phyloP scores from a whole-genome alignment of 257 asterid genomes.

The Ilex aquifolium region DNA sequence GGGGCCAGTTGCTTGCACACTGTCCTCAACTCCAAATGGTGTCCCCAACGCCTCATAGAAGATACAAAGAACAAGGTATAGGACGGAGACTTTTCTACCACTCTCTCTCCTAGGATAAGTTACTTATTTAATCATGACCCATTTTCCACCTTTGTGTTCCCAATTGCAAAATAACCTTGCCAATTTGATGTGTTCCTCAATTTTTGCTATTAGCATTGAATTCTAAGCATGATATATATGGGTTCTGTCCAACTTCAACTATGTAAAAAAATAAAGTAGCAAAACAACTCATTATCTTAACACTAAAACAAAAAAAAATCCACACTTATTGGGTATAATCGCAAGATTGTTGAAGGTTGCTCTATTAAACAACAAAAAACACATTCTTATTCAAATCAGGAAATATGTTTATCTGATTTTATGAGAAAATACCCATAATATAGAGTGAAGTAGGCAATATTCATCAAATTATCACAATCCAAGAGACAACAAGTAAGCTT shows the following conservation, averaged over 20 bases:
- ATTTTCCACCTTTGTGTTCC: conserved; percentile 17
- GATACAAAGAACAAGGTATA: conserved; percentile 36
- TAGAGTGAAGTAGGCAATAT: no score
- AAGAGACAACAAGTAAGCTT: no score
- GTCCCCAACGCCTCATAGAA: conserved; percentile 48
- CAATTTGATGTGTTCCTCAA: conserved; percentile 13
- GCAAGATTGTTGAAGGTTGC: no score
- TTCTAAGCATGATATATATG: not conserved
- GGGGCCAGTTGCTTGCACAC: conserved; percentile 39
- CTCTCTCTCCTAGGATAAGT: conserved; percentile 15
- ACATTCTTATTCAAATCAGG: no score
- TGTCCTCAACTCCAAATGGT: conserved; percentile 39
- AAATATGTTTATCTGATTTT: no score
- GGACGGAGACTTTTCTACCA: conserved; percentile 21
- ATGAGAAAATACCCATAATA: no score
- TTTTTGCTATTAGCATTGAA: conserved; percentile 24
- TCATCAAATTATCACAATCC: no score
- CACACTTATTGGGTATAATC: no score
- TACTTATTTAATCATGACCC: conserved; percentile 19
- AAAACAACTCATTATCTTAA: no score
- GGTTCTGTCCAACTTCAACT: not conserved
- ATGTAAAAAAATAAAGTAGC: no score
- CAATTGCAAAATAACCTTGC: conserved; percentile 18
- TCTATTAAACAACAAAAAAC: no score
- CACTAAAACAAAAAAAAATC: no score